Evolutionary conservation across 1,284 basidiomycete species (phyloP).

Genomic region (Marasmius oreades): DNA sequence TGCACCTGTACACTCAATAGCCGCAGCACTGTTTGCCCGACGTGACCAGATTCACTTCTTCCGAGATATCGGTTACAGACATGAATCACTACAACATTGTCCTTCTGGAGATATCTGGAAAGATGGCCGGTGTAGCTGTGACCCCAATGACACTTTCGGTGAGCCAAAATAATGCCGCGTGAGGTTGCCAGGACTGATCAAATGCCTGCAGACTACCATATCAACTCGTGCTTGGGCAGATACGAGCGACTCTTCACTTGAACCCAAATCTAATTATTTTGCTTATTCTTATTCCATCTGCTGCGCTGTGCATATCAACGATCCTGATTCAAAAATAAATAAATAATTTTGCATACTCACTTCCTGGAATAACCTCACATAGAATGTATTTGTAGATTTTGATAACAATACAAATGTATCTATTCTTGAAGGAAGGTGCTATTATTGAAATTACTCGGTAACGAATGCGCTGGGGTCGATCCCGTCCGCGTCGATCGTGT

Average conservation of each 20-base stretch:
- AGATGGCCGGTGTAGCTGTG: constrained; percentile 39
- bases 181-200: not conserved
- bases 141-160: constrained; percentile 42
- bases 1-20: constrained; percentile 84
- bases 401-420: no score
- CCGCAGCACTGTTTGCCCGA: constrained; percentile 66
- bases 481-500: no score
- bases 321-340: no score
- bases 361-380: no score
- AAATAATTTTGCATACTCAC: no score
- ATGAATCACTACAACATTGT: constrained; percentile 49
- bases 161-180: constrained; percentile 15
- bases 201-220: constrained; percentile 12
- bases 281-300: no score
- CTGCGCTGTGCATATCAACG: no score
- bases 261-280: no score
- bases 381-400: no score
- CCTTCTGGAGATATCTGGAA: constrained; percentile 40
- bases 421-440: no score
- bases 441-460: no score
- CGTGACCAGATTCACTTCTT: constrained; percentile 79
- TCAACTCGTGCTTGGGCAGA: constrained; percentile 16
- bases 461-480: no score
- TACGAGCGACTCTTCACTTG: constrained; percentile 17
- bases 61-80: constrained; percentile 52